Percentiles rank a stretch among this genome's conserved stretches.
Evolutionary conservation across 1,284 basidiomycete species (phyloP).

Genomic region (Leccinum pallidistipes): DNA sequence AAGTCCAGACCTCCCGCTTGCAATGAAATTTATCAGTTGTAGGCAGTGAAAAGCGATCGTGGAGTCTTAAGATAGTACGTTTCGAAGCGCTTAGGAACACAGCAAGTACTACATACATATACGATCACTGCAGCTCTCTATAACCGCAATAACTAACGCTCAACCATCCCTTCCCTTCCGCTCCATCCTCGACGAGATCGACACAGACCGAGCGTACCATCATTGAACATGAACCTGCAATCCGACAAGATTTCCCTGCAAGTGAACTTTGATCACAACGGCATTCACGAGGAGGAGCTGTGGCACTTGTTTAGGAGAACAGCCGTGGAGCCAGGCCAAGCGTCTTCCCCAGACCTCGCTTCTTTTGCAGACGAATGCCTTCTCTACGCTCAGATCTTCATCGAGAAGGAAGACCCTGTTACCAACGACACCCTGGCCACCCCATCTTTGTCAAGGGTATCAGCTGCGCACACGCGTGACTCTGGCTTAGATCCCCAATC

Average conservation of each 20-base stretch:
- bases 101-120: conserved; percentile 19
- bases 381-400: conserved; percentile 25
- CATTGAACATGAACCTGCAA: conserved; percentile 12
- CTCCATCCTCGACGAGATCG: neutral
- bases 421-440: neutral
- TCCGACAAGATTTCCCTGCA: conserved; percentile 18
- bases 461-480: neutral
- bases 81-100: conserved; percentile 15
- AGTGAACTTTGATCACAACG: neutral
- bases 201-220: neutral
- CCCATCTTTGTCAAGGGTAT: neutral
- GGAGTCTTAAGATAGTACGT: neutral
- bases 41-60: neutral
- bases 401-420: neutral
- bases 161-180: neutral
- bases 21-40: neutral
- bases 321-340: conserved; percentile 32
- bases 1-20: neutral
- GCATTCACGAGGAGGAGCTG: conserved; percentile 4
- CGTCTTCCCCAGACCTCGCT: conserved; percentile 18
- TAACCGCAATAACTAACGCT: conserved; percentile 16
- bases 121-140: conserved; percentile 1
- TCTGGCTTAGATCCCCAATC: neutral
- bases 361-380: conserved; percentile 34
- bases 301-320: conserved; percentile 26